Conservation (phyloP, 2,329 filamentous ascomycete species). For the Cercospora canescens region DNA sequence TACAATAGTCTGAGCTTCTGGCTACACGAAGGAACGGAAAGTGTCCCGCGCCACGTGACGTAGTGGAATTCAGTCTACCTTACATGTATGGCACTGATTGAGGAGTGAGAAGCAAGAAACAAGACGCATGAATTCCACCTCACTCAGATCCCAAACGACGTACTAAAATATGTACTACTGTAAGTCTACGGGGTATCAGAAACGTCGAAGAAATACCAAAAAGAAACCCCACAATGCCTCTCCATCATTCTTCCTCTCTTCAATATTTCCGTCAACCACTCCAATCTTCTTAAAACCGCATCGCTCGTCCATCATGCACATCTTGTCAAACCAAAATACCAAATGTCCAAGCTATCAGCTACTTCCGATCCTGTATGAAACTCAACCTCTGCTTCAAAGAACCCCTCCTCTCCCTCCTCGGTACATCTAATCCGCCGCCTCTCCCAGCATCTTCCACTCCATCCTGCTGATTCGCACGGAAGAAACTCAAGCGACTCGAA, state of each 20-base stretch:
- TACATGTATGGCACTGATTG: no score
- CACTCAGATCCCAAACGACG: neutral
- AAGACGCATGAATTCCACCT: neutral
- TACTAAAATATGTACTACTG: neutral
- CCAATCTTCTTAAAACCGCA: no score
- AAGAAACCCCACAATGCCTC: neutral
- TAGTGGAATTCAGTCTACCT: no score
- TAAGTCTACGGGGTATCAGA: slow-evolving; percentile 4
- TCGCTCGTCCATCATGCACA: neutral
- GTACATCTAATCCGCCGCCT: neutral
- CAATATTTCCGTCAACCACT: no score
- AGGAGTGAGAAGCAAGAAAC: neutral
- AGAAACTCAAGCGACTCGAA: slow-evolving; percentile 30
- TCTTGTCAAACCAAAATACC: neutral
- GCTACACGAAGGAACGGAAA: neutral
- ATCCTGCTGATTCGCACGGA: slow-evolving; percentile 18
- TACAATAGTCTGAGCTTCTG: no score
- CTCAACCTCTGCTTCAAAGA: slow-evolving; percentile 74
- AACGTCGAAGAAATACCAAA: no score
- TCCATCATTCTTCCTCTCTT: neutral
- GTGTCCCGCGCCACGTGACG: neutral
- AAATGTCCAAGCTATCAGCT: no score
- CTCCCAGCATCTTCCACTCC: slow-evolving; percentile 13
- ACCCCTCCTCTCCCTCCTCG: slow-evolving; percentile 1
- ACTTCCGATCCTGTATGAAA: slow-evolving; percentile 49